These are phyloP conservation scores for Vachellia pachyceras DNA, from an alignment of 306 rosid species.

Conservation along the genomic window DNA sequence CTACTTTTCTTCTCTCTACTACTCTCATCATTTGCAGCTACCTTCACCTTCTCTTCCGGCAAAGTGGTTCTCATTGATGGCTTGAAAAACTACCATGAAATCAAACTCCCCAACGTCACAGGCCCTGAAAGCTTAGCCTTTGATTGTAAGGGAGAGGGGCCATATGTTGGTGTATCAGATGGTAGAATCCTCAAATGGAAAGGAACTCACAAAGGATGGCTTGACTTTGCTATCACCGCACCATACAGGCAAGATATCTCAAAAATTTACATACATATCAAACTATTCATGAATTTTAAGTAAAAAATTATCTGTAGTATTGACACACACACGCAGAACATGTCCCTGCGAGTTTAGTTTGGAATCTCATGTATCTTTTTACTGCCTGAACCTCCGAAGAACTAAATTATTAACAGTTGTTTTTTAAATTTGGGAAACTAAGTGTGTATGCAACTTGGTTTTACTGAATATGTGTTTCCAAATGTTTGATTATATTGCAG, in stretches of 20 bases:
- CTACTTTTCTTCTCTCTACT: background rate
- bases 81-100: constrained; percentile 3
- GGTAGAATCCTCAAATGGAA: constrained; percentile 11
- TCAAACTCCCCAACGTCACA: background rate
- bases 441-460: background rate
- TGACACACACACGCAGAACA: background rate
- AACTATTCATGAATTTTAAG: background rate
- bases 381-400: background rate
- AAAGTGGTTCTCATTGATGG: background rate
- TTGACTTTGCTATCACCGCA: constrained; percentile 12
- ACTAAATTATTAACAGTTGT: background rate
- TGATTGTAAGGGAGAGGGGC: constrained; percentile 9
- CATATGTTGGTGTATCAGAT: background rate
- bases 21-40: background rate
- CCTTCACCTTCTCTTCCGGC: background rate
- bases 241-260: background rate
- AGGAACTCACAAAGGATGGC: background rate
- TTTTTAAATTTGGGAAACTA: too few relatives aligned
- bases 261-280: background rate
- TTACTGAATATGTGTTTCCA: background rate
- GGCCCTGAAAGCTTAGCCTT: constrained; percentile 11
- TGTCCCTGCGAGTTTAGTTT: background rate
- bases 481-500: constrained; percentile 10
- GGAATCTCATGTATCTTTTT: background rate
- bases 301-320: background rate